Evolutionary conservation across 257 asterid genomes (phyloP), one percentile per base, ranked within the genome.

Genomic region (Echium plantagineum): DNA sequence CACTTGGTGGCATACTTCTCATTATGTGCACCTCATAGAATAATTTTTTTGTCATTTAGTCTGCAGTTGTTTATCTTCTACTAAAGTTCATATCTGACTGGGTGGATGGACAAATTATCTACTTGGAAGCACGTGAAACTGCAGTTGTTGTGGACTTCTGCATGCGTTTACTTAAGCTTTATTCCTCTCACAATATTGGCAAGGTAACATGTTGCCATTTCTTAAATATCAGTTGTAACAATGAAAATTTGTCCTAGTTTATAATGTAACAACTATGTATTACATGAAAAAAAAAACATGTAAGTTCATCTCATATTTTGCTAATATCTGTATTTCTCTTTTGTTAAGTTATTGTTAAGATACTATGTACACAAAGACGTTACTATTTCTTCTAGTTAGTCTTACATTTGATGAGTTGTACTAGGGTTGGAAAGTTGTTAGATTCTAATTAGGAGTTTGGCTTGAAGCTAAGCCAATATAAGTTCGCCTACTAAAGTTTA

Each of bases 81-180:
- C 95, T 91, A 77, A 91, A 82, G 77, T 91, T 84, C 77, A 96
- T 84, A 56, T 85, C 86, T 63, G 85, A 85, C 67, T 91, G 97
- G 98, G 94, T 91, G 78, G 93, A 81, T 26, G 95, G 93, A 66
- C 98, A 91, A 86, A 89, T 91, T 71, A 78, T 66, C 78, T 81
- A 82, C 83, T 77, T 91, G 57, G 97, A 91, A 78, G 90, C 94
- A 66, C 96, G 71, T 68, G 98, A 91, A 84, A 91, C 97, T 63
- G 90, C 83, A 69, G 80, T 74, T 62, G 94, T 81, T 61, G 83
- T 91, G 55, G 89, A 81, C 74, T 91, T 91, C 78, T 88, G 94
- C 62, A 79, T 79, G 90, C 90, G 79, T 58, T 67, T 91, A 75
- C 96, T 91, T 75, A 93, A 82, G 82, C 85, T 81, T 42, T 91